phyloP scores from a whole-genome alignment of 257 asterid species.

The Plantago major region DNA sequence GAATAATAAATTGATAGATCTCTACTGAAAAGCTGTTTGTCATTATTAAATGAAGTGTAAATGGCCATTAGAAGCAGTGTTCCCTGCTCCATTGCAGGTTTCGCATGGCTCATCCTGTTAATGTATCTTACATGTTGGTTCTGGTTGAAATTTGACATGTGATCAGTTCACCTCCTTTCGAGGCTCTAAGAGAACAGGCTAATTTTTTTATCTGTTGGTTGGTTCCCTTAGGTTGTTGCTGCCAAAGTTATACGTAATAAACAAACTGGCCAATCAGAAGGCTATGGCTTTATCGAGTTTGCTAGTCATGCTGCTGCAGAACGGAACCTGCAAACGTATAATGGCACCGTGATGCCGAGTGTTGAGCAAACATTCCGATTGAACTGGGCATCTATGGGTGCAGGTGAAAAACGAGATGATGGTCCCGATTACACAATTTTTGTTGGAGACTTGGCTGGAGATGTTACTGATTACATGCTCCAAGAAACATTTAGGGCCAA shows the following conservation, averaged over 20 bases:
- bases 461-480: conserved; percentile 85
- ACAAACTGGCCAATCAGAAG: conserved; percentile 72
- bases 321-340: conserved; percentile 52
- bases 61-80: background rate
- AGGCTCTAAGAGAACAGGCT: no score
- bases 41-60: background rate
- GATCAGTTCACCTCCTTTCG: no score
- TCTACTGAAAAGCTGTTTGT: no score
- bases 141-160: no score
- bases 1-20: no score
- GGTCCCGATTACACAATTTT: conserved; percentile 72
- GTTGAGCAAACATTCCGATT: conserved; percentile 68
- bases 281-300: conserved; percentile 89
- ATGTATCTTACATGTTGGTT: background rate
- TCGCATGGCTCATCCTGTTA: background rate
- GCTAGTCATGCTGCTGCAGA: conserved; percentile 87
- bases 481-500: conserved; percentile 77
- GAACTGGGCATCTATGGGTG: conserved; percentile 97
- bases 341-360: conserved; percentile 76
- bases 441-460: conserved; percentile 95
- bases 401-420: conserved; percentile 86
- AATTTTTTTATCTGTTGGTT: background rate
- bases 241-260: conserved; percentile 86
- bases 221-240: conserved; percentile 47
- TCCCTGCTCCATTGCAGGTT: background rate